These are phyloP conservation scores for Vigna angularis DNA, from an alignment of 306 rosid genomes.

Conservation along the genomic window DNA sequence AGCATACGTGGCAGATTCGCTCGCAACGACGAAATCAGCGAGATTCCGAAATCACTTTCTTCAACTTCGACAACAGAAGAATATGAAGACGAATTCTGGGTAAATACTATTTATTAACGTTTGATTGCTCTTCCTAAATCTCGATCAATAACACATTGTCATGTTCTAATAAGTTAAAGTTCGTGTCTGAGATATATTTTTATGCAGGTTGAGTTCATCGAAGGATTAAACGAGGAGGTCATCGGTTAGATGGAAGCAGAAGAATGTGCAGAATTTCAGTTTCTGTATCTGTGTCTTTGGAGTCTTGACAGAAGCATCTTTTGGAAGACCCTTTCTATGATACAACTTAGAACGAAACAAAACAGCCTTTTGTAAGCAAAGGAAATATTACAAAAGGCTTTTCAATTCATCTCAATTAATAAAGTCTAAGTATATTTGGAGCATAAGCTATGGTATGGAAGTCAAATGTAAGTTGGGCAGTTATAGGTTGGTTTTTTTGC, in stretches of 20 bases:
- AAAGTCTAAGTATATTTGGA: constrained; percentile 27
- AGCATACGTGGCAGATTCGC: constrained; percentile 97
- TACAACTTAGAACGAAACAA: constrained; percentile 6
- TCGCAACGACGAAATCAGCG: constrained; percentile 70
- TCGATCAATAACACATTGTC: background rate
- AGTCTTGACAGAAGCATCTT: constrained; percentile 6
- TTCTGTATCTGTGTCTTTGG: constrained; percentile 50
- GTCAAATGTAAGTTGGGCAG: constrained; percentile 42
- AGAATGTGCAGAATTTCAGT: constrained; percentile 30
- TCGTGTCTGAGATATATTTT: background rate
- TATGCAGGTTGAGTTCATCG: constrained; percentile 56
- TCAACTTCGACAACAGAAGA: constrained; percentile 62
- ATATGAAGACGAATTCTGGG: constrained; percentile 77
- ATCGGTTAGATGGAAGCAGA: constrained; percentile 35
- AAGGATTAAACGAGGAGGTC: constrained; percentile 54
- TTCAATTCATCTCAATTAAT: constrained; percentile 17
- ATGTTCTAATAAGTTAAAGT: background rate
- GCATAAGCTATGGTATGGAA: background rate
- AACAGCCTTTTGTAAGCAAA: constrained; percentile 38
- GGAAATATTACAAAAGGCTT: constrained; percentile 28
- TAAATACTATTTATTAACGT: constrained; percentile 16
- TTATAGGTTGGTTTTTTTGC: constrained; percentile 41
- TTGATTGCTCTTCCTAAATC: background rate
- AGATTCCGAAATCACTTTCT: constrained; percentile 59
- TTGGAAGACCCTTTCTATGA: constrained; percentile 18